Evolutionary conservation across 306 rosid genomes (phyloP).

Genomic region (Bauhinia variegata): DNA sequence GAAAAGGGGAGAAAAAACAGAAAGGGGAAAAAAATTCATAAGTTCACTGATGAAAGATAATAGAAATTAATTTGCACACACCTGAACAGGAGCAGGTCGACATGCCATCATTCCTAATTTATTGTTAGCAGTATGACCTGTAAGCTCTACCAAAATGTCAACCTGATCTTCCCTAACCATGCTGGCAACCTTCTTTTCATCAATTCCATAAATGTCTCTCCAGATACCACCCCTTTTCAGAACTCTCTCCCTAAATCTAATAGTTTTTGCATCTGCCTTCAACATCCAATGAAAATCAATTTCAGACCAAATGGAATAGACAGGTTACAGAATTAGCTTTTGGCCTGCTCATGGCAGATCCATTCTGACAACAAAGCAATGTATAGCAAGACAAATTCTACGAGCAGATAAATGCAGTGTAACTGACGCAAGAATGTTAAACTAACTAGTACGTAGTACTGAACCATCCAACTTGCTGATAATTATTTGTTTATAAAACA

Average conservation of each 20-base stretch:
- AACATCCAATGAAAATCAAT: constrained; percentile 39
- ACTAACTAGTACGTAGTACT: not conserved
- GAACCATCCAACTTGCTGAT: not conserved
- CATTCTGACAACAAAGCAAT: constrained; percentile 11
- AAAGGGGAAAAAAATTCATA: not conserved
- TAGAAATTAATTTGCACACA: constrained; percentile 32
- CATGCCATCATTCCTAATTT: constrained; percentile 98
- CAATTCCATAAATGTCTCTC: constrained; percentile 92
- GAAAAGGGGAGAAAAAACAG: no score
- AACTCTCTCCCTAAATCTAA: constrained; percentile 83
- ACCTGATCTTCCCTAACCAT: constrained; percentile 89
- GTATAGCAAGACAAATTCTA: constrained; percentile 1
- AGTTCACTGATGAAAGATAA: not conserved
- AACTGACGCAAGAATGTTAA: constrained; percentile 18
- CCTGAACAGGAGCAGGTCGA: constrained; percentile 95
- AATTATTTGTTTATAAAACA: not conserved
- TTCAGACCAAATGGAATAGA: constrained; percentile 15
- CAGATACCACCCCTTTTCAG: constrained; percentile 83
- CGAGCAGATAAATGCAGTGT: constrained; percentile 2
- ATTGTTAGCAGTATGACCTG: constrained; percentile 98
- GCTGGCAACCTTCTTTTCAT: constrained; percentile 90
- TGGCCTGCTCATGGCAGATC: not conserved
- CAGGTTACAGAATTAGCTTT: constrained; percentile 9
- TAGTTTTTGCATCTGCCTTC: constrained; percentile 96
- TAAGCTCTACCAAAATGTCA: constrained; percentile 95